phyloP scores from a whole-genome alignment of 2,329 filamentous ascomycete species.

The Fonsecaea erecta region DNA sequence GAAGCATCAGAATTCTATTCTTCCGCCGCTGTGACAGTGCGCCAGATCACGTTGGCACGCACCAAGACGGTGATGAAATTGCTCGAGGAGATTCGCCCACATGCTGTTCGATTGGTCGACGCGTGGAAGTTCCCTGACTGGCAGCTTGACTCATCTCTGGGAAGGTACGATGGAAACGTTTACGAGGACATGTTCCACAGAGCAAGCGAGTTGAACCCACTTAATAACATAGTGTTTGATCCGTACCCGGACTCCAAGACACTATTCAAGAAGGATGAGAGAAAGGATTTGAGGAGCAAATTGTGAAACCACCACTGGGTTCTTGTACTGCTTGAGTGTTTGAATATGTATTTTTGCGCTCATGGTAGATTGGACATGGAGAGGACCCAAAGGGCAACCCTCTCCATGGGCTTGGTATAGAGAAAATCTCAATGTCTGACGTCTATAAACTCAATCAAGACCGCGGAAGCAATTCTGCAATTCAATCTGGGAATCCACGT shows the following conservation, averaged over 20 bases:
- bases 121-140: constrained; percentile 78
- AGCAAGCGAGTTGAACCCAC: constrained; percentile 72
- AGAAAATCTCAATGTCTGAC: not conserved
- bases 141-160: constrained; percentile 73
- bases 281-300: constrained; percentile 34
- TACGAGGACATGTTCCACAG: constrained; percentile 78
- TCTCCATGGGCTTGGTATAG: not conserved
- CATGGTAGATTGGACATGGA: not conserved
- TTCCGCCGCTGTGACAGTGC: constrained; percentile 69
- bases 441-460: not conserved
- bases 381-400: too few species aligned
- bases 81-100: constrained; percentile 72
- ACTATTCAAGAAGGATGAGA: constrained; percentile 63
- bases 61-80: constrained; percentile 71
- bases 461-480: not conserved
- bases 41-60: constrained; percentile 72
- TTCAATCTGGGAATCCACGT: not conserved
- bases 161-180: constrained; percentile 73
- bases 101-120: constrained; percentile 73
- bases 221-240: constrained; percentile 73
- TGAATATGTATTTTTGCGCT: not conserved
- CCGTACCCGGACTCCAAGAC: constrained; percentile 69
- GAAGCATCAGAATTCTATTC: constrained; percentile 76
- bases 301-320: constrained; percentile 24
- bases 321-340: not conserved